Evolutionary conservation across 805 yeast species (phyloP).

Genomic region (Brettanomyces sp.): DNA sequence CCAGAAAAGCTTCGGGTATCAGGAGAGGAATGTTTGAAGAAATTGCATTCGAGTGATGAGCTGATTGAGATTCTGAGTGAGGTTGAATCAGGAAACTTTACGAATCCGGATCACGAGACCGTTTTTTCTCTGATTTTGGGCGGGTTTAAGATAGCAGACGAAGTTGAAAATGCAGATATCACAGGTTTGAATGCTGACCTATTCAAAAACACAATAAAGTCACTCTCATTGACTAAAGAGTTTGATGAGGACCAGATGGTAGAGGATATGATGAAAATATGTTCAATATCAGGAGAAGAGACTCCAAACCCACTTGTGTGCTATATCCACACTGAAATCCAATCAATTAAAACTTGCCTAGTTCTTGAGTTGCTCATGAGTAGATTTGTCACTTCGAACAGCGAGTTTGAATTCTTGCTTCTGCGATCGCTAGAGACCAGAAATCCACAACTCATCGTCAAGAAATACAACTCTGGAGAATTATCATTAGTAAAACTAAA

Average conservation of each 20-base stretch:
- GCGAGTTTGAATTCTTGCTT: constrained; percentile 14
- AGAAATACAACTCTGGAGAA: constrained; percentile 3
- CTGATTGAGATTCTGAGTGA: constrained; percentile 17
- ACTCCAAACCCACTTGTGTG: constrained; percentile 7
- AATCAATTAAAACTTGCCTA: constrained; percentile 8
- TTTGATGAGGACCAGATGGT: neutral
- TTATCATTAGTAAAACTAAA: constrained; percentile 10
- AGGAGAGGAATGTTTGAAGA: constrained; percentile 11
- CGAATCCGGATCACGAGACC: constrained; percentile 9
- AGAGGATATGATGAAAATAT: constrained; percentile 5
- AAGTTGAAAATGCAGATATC: constrained; percentile 1
- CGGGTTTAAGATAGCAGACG: constrained; percentile 5
- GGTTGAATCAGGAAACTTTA: constrained; percentile 10
- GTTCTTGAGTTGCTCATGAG: constrained; percentile 11
- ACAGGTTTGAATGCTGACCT: neutral
- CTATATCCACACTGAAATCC: constrained; percentile 4
- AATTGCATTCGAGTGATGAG: constrained; percentile 12
- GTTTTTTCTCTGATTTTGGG: constrained; percentile 13
- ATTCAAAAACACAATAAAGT: neutral
- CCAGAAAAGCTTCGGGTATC: constrained; percentile 8
- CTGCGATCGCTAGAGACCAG: constrained; percentile 15
- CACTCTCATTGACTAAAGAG: neutral
- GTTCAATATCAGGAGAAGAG: neutral
- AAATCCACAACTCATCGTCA: constrained; percentile 9
- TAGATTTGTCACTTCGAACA: constrained; percentile 8